phyloP scores from a whole-genome alignment of 2,329 filamentous ascomycete species.

The Paradendryphiella salina region DNA sequence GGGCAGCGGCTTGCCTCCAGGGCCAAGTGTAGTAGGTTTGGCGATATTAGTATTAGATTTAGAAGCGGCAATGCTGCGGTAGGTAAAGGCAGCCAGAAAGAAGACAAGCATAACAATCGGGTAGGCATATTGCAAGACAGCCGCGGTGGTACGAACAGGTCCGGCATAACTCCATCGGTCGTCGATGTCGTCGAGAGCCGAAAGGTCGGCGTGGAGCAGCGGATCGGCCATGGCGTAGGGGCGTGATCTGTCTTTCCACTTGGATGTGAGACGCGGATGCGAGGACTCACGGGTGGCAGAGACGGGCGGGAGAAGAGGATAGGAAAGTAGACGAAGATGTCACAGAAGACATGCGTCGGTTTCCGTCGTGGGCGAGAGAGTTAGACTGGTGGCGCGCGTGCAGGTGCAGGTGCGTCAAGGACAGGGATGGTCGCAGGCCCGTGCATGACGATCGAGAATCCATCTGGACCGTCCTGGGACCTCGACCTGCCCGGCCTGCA shows the following conservation, averaged over 20 bases:
- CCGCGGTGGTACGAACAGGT: constrained; percentile 22
- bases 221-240: constrained; percentile 25
- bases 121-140: constrained; percentile 60
- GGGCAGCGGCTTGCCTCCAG: constrained; percentile 84
- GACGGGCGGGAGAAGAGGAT: constrained; percentile 4
- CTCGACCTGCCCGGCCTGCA: neutral
- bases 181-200: constrained; percentile 15
- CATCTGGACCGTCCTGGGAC: constrained; percentile 4
- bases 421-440: neutral
- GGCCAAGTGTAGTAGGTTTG: constrained; percentile 64
- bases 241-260: constrained; percentile 13
- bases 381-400: constrained; percentile 16
- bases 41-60: constrained; percentile 52
- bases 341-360: constrained; percentile 7
- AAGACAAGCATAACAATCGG: constrained; percentile 66
- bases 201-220: constrained; percentile 15
- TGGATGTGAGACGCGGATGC: constrained; percentile 12
- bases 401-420: constrained; percentile 8
- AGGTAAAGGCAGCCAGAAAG: constrained; percentile 65
- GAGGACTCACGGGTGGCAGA: constrained; percentile 16
- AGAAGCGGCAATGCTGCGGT: constrained; percentile 61
- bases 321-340: constrained; percentile 6
- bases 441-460: constrained; percentile 11
- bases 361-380: constrained; percentile 10
- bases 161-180: constrained; percentile 26